phyloP scores from a whole-genome alignment of 2,329 filamentous ascomycete genomes.

The Colletotrichum sp. region DNA sequence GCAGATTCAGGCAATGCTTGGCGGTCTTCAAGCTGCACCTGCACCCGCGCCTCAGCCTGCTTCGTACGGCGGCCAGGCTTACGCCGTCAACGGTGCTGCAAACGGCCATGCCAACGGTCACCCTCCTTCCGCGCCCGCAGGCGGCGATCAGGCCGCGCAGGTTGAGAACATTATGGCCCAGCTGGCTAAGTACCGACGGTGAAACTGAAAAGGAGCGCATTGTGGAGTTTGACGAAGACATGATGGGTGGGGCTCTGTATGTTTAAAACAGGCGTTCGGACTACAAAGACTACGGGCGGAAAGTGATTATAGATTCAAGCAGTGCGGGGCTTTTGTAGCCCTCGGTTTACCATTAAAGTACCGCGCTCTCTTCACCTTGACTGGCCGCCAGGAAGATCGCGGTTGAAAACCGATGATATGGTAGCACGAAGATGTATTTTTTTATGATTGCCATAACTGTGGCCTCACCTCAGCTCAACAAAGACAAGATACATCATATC shows the following conservation, averaged over 20 bases:
- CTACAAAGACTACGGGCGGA: neutral
- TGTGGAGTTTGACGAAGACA: constrained; percentile 6
- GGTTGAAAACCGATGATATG: neutral
- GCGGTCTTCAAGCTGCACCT: constrained; percentile 33
- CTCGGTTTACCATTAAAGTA: neutral
- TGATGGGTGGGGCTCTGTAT: constrained; percentile 5
- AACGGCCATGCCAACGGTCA: constrained; percentile 26
- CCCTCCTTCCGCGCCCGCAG: constrained; percentile 4
- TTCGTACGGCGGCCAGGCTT: constrained; percentile 29
- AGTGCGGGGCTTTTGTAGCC: neutral
- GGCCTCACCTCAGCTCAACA: neutral
- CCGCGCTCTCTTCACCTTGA: neutral
- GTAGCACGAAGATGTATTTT: neutral
- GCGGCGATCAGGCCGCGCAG: constrained; percentile 50
- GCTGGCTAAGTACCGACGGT: constrained; percentile 68
- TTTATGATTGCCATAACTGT: neutral
- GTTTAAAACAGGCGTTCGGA: constrained; percentile 8
- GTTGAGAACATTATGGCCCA: constrained; percentile 79
- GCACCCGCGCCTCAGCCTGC: constrained; percentile 25
- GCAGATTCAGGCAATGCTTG: constrained; percentile 51
- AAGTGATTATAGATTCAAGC: neutral
- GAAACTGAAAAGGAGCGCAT: constrained; percentile 9
- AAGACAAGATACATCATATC: neutral
- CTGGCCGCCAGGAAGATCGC: neutral
- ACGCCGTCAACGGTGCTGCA: constrained; percentile 15